Evolutionary conservation across 2,329 filamentous ascomycete genomes (phyloP), one percentile per base, ranked within the genome.

Genomic region (Thyridium curvatum): DNA sequence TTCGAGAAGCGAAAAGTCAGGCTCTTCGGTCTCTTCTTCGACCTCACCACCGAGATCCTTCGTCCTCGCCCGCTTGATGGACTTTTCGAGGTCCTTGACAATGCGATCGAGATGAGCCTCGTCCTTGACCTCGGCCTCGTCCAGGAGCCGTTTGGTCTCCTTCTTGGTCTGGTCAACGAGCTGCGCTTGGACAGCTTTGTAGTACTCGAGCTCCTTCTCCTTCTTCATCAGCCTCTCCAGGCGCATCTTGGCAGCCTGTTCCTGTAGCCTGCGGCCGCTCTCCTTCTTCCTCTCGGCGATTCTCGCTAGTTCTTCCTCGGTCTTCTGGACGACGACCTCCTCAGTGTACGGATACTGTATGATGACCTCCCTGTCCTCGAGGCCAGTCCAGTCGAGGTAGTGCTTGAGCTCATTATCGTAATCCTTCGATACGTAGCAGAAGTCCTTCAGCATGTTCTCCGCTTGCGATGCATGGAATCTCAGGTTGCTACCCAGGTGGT

Each of bases 231-330:
- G 71, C 53, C 94, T 94, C 48, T 98, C 93, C 1, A 98, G 68
- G 8, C 93, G 83, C 88, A 96, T 95, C 62, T 95, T 97, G 9
- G 91, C 91, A 0, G 93, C 93, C 61, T 98, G 93, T 53, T 96
- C 89, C 60, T 98, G 93, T 18, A 98, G 59, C 34, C 94, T 75
- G 46, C 93, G 75, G 0, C 93, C 93, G 50, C 88, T 93, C 62
- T 98, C 93, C 59, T 94, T 94, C 56, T 94, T 88, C 58, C 91
- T 84, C 68, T 98, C 93, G 10, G 91, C 89, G 46, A 94, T 87
- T 31, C 81, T 76, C 3, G 86, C 88, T 13, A 98, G 74, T 59
- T 98, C 93, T 58, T 97, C 93, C 55, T 94, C 87, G 2, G 84
- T 93, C 67, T 98, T 98, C 57, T 95, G 86, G 1, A 90, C 65